Percentiles rank a stretch among this genome's conserved stretches.
Evolutionary conservation across 2,329 filamentous ascomycete genomes (phyloP).

Genomic region (Colletotrichum eleusines): DNA sequence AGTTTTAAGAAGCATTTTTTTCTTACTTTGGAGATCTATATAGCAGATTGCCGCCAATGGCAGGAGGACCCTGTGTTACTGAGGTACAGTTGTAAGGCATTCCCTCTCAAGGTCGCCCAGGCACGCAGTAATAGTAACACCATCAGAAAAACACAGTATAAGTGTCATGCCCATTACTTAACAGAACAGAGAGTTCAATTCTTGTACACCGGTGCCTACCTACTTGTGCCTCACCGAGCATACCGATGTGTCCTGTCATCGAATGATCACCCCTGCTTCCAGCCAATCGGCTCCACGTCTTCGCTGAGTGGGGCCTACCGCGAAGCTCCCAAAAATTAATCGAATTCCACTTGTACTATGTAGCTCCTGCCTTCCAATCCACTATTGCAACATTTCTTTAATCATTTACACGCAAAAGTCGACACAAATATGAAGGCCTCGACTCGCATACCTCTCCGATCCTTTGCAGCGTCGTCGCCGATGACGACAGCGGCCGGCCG

Average conservation of each 20-base stretch:
- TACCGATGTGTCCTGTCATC: background rate
- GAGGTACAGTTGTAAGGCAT: too few relatives aligned
- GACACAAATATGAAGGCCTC: slow-evolving; percentile 56
- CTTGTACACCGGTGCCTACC: slow-evolving; percentile 17
- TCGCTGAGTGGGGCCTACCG: slow-evolving; percentile 1
- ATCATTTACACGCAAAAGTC: background rate
- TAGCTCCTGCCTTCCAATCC: slow-evolving; percentile 1
- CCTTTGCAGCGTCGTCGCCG: slow-evolving; percentile 43
- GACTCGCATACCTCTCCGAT: slow-evolving; percentile 53
- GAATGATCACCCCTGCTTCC: slow-evolving; percentile 25
- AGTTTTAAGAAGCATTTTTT: slow-evolving; percentile 19
- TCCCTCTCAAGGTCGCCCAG: too few relatives aligned
- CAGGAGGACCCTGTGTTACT: too few relatives aligned
- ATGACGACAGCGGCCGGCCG: slow-evolving; percentile 46
- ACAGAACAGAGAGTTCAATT: too few relatives aligned
- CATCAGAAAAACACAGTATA: too few relatives aligned
- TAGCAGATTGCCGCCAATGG: background rate
- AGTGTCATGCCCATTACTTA: too few relatives aligned
- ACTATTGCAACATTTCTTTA: slow-evolving; percentile 2
- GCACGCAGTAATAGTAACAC: too few relatives aligned
- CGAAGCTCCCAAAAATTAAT: slow-evolving; percentile 33
- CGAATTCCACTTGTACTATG: slow-evolving; percentile 17
- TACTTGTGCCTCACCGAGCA: slow-evolving; percentile 28
- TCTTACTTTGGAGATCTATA: slow-evolving; percentile 9
- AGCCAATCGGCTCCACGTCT: slow-evolving; percentile 26